phyloP scores from a whole-genome alignment of 1,284 basidiomycete species.

The Xanthoconium separans region DNA sequence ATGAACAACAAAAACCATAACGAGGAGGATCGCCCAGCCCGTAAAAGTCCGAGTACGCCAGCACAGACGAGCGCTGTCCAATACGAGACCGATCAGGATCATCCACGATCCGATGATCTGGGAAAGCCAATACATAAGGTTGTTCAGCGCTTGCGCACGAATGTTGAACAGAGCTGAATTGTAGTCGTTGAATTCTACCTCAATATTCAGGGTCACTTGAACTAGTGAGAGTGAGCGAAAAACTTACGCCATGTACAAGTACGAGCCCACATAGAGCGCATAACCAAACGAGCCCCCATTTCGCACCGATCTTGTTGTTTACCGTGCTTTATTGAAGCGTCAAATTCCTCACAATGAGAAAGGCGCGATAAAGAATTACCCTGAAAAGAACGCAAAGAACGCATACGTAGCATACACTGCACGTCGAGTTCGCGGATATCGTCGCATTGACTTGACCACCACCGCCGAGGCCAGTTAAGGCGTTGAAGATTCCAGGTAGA shows the following conservation, averaged over 20 bases:
- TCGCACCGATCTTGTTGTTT: constrained; percentile 54
- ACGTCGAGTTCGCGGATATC: too few species aligned
- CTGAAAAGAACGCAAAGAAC: constrained; percentile 43
- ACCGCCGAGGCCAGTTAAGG: constrained; percentile 33
- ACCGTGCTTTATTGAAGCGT: constrained; percentile 37
- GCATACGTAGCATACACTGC: constrained; percentile 37
- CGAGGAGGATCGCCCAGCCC: constrained; percentile 45
- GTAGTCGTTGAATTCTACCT: too few species aligned
- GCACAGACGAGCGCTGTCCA: too few species aligned
- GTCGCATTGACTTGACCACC: too few species aligned
- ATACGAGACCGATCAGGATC: too few species aligned
- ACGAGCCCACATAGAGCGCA: constrained; percentile 52
- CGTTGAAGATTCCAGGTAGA: constrained; percentile 35
- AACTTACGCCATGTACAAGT: constrained; percentile 18
- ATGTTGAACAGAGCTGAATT: constrained; percentile 38
- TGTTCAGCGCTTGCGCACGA: constrained; percentile 37
- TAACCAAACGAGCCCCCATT: constrained; percentile 48
- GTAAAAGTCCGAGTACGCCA: constrained; percentile 46
- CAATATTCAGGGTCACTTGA: constrained; percentile 32
- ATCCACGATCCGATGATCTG: too few species aligned
- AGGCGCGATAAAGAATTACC: constrained; percentile 27
- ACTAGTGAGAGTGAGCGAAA: not conserved
- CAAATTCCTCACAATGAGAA: not conserved
- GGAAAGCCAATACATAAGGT: constrained; percentile 38
- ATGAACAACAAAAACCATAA: constrained; percentile 49